Base-by-base conservation (phyloP, 208 protist genomes). In the Trypanosoma conorhini region DNA sequence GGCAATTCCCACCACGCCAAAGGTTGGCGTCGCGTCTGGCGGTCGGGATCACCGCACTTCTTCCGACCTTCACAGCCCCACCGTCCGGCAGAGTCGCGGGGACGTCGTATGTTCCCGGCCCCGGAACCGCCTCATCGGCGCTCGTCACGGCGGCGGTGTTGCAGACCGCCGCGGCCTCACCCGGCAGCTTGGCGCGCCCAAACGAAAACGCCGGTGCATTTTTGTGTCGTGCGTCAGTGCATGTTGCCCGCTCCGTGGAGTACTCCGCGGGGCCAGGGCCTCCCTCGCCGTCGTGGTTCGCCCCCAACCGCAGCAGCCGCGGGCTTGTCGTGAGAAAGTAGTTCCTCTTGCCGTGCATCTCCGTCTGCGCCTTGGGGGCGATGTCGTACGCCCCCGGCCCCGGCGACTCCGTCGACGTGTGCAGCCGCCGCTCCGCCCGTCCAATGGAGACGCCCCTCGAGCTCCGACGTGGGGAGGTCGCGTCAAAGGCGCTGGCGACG, bases 401-500 rank as follows among this genome's bases (percentile, higher is more conserved):
- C 22, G 75, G 75, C 10, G 62, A 50, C n/a, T 66, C 50, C 9
- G 38, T 65, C 26, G 38, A 22, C 21, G 55, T 59, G 26, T 71
- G 58, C 33, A 67, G 38, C 35, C 44, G 30, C 28, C 66, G 60
- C 26, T 60, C 52, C n/a, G 61, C 61, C 10, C 69, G 22, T 19
- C 66, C 62, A 30, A 72, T 67, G 19, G 62, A 67, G 5, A 70
- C 44, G 19, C 60, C 54, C 21, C 57, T n/a, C 17, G 61, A 28
- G 26, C 55, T 60, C 35, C 55, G 52, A 33, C 65, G 65, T 3
- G n/a, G n/a, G 28, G 81, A 82, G 62, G 63, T 75, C 26, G 35
- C 57, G 22, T 73, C 65, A 65, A 78, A 87, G 42, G 81, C 77
- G 21, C 66, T 66, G 28, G 74, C 62, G n/a, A 86, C 70, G 33